phyloP scores from a whole-genome alignment of 169 alveolate species.

The Cytauxzoon felis region DNA sequence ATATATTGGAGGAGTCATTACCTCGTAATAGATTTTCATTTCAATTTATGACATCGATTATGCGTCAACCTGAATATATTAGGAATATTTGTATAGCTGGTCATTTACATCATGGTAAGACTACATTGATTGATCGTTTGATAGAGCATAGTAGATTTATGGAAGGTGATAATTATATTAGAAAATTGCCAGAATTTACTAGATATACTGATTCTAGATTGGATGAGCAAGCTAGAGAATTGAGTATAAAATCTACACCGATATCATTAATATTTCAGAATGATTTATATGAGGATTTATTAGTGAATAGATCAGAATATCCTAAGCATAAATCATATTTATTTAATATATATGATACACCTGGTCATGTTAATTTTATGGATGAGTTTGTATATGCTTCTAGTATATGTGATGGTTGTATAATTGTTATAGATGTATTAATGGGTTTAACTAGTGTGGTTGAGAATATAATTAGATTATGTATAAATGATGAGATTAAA shows the following conservation, averaged over 20 bases:
- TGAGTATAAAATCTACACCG: conserved; percentile 96
- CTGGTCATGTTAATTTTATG: conserved; percentile 96
- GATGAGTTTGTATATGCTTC: conserved; percentile 96
- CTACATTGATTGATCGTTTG: conserved; percentile 92
- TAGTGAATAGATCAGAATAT: conserved; percentile 51
- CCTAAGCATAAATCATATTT: conserved; percentile 69
- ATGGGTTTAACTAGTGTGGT: conserved; percentile 93
- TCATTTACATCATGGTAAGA: conserved; percentile 97
- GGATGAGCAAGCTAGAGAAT: conserved; percentile 95
- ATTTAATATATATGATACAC: conserved; percentile 91
- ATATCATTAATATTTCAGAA: conserved; percentile 89
- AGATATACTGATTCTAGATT: conserved; percentile 93
- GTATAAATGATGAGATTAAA: conserved; percentile 71
- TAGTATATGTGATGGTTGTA: conserved; percentile 95
- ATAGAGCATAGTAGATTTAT: conserved; percentile 89
- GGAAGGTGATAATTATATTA: conserved; percentile 29
- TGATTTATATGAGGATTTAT: conserved; percentile 49
- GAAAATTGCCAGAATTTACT: conserved; percentile 35
- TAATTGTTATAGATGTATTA: conserved; percentile 91
- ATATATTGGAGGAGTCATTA: conserved; percentile 66
- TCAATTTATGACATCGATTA: conserved; percentile 89
- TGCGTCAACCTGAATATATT: conserved; percentile 88
- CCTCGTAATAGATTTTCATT: conserved; percentile 88
- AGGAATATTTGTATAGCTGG: conserved; percentile 96
- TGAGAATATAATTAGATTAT: conserved; percentile 84